phyloP scores from a whole-genome alignment of 2,329 filamentous ascomycete species.

The Boeremia lycopersici region DNA sequence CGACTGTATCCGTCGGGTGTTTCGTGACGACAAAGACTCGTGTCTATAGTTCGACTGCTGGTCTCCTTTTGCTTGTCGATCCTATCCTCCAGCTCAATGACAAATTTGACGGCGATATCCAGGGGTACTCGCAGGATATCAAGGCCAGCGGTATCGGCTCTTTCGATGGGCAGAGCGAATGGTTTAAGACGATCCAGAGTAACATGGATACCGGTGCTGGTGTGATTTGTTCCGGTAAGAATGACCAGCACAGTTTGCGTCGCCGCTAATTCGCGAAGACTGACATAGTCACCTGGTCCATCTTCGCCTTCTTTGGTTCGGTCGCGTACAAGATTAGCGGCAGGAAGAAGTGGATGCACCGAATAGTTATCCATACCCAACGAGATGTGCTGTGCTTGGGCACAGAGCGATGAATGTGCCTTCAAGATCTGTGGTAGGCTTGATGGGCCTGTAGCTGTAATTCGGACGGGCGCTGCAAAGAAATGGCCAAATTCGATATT shows the following conservation, averaged over 20 bases:
- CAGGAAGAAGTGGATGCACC: slow-evolving; percentile 17
- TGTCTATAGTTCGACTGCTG: slow-evolving; percentile 9
- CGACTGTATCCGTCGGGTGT: slow-evolving; percentile 9
- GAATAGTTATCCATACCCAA: slow-evolving; percentile 16
- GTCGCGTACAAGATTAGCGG: slow-evolving; percentile 19
- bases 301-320: slow-evolving; percentile 1
- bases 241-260: slow-evolving; percentile 16
- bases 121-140: slow-evolving; percentile 17
- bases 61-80: slow-evolving; percentile 11
- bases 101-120: slow-evolving; percentile 7
- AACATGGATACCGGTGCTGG: slow-evolving; percentile 5
- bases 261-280: slow-evolving; percentile 18
- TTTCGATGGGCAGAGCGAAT: slow-evolving; percentile 21
- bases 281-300: slow-evolving; percentile 19
- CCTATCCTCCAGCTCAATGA: slow-evolving; percentile 6
- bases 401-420: slow-evolving; percentile 18
- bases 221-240: slow-evolving; percentile 8
- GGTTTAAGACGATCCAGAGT: slow-evolving; percentile 14
- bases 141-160: slow-evolving; percentile 17
- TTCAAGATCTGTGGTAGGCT: slow-evolving; percentile 13
- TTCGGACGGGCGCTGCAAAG: slow-evolving; percentile 18
- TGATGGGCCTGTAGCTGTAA: slow-evolving; percentile 16
- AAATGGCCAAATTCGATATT: slow-evolving; percentile 26
- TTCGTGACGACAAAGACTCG: slow-evolving; percentile 13
- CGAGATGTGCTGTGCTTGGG: slow-evolving; percentile 12